Percentiles rank a stretch among this genome's conserved stretches.
Evolutionary conservation across 345 rosid species (phyloP).

Genomic region (Kernera saxatilis): DNA sequence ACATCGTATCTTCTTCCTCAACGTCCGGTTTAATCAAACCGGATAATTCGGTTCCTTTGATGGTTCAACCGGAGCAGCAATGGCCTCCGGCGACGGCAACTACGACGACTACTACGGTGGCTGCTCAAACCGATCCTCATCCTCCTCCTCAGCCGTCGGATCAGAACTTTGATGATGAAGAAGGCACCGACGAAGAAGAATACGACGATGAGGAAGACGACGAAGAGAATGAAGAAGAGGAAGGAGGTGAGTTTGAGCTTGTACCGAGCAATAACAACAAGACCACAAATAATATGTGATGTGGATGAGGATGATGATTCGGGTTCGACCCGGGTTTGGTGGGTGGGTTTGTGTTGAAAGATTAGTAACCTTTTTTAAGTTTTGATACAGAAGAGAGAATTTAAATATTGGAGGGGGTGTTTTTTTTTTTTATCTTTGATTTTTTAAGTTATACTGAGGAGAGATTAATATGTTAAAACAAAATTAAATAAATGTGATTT

Average conservation of each 20-base stretch:
- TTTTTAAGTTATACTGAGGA: conserved; percentile 19
- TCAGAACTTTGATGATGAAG: conserved; percentile 35
- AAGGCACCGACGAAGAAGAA: conserved; percentile 28
- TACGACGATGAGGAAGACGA: conserved; percentile 36
- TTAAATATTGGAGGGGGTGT: conserved; percentile 30
- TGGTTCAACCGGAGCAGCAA: conserved; percentile 71
- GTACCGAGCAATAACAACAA: conserved; percentile 41
- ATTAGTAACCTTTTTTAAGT: conserved; percentile 17
- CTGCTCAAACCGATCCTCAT: not conserved
- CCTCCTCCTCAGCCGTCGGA: conserved; percentile 9
- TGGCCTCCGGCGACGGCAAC: conserved; percentile 45
- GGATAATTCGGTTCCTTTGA: conserved; percentile 46
- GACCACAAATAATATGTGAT: conserved; percentile 14
- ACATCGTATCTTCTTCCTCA: conserved; percentile 15
- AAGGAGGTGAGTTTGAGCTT: conserved; percentile 51
- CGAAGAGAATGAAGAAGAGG: conserved; percentile 52
- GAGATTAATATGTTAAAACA: conserved; percentile 1
- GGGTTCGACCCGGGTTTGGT: not conserved
- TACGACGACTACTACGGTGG: not conserved
- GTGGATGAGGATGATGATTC: not conserved
- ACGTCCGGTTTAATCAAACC: conserved; percentile 33
- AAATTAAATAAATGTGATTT: conserved; percentile 17
- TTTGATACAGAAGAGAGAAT: conserved; percentile 29
- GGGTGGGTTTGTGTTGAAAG: not conserved
- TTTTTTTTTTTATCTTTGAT: not conserved